Evolutionary conservation across 78 protist species (phyloP), one percentile per base, ranked within the genome.

Genomic region (Reticulomyxa filosa): DNA sequence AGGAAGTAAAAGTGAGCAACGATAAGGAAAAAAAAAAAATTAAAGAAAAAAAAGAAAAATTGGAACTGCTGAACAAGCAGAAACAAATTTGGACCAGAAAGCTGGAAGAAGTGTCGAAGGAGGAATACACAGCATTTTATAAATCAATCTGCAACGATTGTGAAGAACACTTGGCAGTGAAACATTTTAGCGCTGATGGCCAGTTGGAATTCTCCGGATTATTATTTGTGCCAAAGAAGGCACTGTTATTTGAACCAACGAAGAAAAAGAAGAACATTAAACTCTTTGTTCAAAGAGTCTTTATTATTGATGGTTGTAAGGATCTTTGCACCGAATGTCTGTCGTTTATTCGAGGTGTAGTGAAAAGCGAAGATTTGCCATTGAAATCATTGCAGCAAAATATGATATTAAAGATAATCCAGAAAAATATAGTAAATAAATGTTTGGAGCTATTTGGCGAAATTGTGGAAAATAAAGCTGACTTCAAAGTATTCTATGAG

Each of bases 281-380:
- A 73, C 79, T 97, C 63, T 94, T 91, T 82, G 98, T 97, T 51
- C 83, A 92, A 67, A 77, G 98, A 35, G 98, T 97, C 37, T 91
- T 97, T 80, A 94, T 97, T 80, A 89, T 86, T 88, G 99, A 97
- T 85, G 75, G 90, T 89, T 84, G 92, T 82, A 89, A 86, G 67
- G 97, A 96, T 13, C 67, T 97, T 51, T 75, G 89, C 72, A 98
- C 99, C 63, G 97, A 93, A 74, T 97, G 82, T 79, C 81, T 97
- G 29, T 46, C 63, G 78, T 97, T 97, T 70, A 70, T 94, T 79
- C 67, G 79, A 76, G 99, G 99, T 23, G 79, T 97, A 63, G 98
- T 97, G 56, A 99, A 97, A 77, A 80, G 89, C 29, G 98, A 94
- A 79, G 99, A 97, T 67, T 82, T 97, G 13, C 98, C 99, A 42